Evolutionary conservation across 139 green algal genomes (phyloP).

Genomic region (Chlamydomonas applanata): DNA sequence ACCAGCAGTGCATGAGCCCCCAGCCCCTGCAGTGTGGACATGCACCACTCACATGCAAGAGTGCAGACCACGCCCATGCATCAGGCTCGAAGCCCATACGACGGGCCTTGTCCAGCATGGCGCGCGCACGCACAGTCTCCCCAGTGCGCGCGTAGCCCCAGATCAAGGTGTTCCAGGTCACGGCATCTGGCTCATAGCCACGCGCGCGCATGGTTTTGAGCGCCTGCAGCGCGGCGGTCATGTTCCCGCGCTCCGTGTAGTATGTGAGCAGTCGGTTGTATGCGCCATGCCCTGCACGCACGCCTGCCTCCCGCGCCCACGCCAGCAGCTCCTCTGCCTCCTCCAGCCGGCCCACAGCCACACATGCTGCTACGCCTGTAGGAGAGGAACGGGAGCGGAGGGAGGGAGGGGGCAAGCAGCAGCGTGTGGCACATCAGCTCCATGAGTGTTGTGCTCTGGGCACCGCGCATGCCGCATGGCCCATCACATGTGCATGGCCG

Average conservation of each 20-base stretch:
- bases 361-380: conserved; percentile 66
- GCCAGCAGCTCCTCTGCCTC: conserved; percentile 57
- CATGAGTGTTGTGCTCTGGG: too few species aligned
- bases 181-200: conserved; percentile 32
- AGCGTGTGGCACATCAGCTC: too few species aligned
- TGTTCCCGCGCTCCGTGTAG: conserved; percentile 25
- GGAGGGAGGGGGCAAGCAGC: too few species aligned
- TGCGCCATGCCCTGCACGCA: conserved; percentile 35
- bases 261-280: conserved; percentile 71
- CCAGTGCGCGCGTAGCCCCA: conserved; percentile 42
- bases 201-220: conserved; percentile 43
- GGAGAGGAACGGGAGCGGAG: background rate
- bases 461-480: too few species aligned
- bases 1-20: background rate
- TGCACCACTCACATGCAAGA: conserved; percentile 7
- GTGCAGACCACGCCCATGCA: conserved; percentile 26
- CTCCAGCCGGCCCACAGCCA: conserved; percentile 33
- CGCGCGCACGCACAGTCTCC: conserved; percentile 13
- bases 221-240: conserved; percentile 25
- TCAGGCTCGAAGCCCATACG: conserved; percentile 40
- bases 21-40: too few species aligned
- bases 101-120: conserved; percentile 27
- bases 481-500: too few species aligned
- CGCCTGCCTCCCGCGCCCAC: conserved; percentile 19
- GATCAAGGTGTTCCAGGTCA: conserved; percentile 65